These are phyloP conservation scores for Tephrocybe sp. DNA, from an alignment of 768 basidiomycete species.

Conservation along the genomic window DNA sequence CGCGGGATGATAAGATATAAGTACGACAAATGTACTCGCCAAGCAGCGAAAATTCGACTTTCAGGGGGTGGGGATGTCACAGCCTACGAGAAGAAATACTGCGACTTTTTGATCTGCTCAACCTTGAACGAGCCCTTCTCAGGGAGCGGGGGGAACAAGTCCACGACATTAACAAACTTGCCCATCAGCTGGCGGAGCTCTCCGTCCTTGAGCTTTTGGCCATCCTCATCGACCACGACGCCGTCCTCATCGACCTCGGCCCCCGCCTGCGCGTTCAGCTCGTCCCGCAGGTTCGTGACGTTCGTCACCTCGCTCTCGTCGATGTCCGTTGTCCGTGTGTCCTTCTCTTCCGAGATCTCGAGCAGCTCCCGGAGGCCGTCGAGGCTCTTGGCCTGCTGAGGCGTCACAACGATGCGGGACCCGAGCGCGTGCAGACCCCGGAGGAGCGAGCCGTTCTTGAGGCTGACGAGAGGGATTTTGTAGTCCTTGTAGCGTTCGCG, in stretches of 20 bases:
- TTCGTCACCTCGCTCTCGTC: conserved; percentile 26
- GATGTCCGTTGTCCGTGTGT: conserved; percentile 28
- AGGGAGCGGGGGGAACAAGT: conserved; percentile 80
- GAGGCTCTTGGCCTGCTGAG: conserved; percentile 37
- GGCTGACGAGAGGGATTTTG: conserved; percentile 56
- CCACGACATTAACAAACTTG: conserved; percentile 74
- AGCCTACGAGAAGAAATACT: conserved; percentile 91
- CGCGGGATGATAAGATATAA: not conserved
- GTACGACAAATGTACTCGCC: too few relatives aligned
- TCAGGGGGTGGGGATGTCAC: not conserved
- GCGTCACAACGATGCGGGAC: conserved; percentile 39
- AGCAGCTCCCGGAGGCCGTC: conserved; percentile 32
- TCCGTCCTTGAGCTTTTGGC: conserved; percentile 22
- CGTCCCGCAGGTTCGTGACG: conserved; percentile 5
- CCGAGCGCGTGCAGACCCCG: conserved; percentile 46
- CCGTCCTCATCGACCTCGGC: conserved; percentile 21
- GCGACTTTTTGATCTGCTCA: conserved; percentile 72
- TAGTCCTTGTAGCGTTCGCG: conserved; percentile 73
- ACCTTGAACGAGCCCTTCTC: conserved; percentile 87
- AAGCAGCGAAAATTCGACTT: not conserved
- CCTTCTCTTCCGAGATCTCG: conserved; percentile 38
- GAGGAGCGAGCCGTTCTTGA: conserved; percentile 37
- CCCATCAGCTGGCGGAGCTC: conserved; percentile 31
- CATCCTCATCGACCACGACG: conserved; percentile 25
- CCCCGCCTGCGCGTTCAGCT: conserved; percentile 16